Evolutionary conservation across 202 grass and related monocot genomes (phyloP).

Genomic region (Panicum virgatum): DNA sequence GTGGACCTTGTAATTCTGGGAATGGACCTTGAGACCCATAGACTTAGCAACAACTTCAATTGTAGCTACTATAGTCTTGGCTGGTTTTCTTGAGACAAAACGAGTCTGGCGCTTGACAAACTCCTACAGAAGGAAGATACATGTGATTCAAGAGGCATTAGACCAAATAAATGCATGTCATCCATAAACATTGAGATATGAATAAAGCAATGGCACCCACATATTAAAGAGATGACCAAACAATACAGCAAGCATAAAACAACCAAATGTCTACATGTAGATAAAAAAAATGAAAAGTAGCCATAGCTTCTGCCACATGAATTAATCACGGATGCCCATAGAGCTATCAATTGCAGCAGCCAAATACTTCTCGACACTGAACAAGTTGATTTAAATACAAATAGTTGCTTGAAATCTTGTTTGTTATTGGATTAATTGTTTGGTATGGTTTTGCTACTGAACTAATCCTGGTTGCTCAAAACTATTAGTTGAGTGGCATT

Average conservation of each 20-base stretch:
- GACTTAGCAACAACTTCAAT: conserved; percentile 70
- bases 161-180: neutral
- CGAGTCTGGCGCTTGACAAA: conserved; percentile 89
- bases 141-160: neutral
- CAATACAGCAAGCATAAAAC: conserved; percentile 8
- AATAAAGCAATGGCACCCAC: conserved; percentile 3
- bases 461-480: neutral
- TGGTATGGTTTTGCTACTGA: neutral
- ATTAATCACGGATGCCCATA: neutral
- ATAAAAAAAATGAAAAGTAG: neutral
- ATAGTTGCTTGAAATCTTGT: conserved; percentile 1
- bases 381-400: neutral
- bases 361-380: neutral
- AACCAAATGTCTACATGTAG: neutral
- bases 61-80: conserved; percentile 69
- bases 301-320: neutral
- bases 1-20: conserved; percentile 91
- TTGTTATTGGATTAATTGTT: neutral
- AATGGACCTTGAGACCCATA: conserved; percentile 88
- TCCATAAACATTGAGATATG: neutral
- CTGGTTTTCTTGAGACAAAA: conserved; percentile 85
- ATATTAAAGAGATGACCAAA: neutral
- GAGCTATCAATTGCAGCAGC: neutral
- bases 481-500: neutral
- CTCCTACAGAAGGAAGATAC: conserved; percentile 53